Conservation (phyloP, 2,329 filamentous ascomycete genomes). For the Pseudopithomyces maydicus region DNA sequence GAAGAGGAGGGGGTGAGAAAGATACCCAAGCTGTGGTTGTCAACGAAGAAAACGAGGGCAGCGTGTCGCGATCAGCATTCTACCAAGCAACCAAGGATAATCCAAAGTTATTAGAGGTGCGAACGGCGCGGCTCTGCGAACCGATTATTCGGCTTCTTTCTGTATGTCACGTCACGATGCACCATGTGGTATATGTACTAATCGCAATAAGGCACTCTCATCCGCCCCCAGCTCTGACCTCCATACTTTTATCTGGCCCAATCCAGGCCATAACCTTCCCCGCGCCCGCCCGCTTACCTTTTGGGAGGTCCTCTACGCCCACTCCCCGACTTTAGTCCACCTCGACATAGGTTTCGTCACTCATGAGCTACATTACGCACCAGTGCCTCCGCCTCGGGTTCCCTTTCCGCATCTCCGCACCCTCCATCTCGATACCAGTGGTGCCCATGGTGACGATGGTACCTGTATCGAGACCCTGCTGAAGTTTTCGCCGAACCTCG, state of each 20-base stretch:
- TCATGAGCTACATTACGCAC: conserved; percentile 1
- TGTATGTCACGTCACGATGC: not conserved
- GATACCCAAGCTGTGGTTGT: not conserved
- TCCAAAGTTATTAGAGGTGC: not conserved
- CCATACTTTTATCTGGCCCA: not conserved
- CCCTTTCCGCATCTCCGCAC: not conserved
- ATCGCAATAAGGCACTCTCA: not conserved
- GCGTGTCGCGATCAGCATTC: not conserved
- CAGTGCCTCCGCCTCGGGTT: not conserved
- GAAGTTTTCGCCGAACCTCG: conserved; percentile 6
- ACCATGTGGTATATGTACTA: no score
- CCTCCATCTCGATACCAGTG: conserved; percentile 1
- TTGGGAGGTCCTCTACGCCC: conserved; percentile 4
- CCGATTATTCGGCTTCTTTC: not conserved
- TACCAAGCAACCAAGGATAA: not conserved
- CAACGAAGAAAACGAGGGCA: not conserved
- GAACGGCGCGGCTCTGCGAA: not conserved
- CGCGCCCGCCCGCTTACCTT: not conserved
- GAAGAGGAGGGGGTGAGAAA: not conserved
- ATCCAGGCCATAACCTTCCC: not conserved
- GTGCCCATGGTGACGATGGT: conserved; percentile 9
- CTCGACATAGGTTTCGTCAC: conserved; percentile 4
- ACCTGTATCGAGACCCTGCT: conserved; percentile 7
- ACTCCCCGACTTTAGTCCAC: not conserved
- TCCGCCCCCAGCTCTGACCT: not conserved